A percentile compares a stretch with the other conserved stretches of the same genome.
These are phyloP conservation scores for Skeletonema marinoi DNA, from an alignment of 108 stramenopile genomes.

Conservation along the genomic window DNA sequence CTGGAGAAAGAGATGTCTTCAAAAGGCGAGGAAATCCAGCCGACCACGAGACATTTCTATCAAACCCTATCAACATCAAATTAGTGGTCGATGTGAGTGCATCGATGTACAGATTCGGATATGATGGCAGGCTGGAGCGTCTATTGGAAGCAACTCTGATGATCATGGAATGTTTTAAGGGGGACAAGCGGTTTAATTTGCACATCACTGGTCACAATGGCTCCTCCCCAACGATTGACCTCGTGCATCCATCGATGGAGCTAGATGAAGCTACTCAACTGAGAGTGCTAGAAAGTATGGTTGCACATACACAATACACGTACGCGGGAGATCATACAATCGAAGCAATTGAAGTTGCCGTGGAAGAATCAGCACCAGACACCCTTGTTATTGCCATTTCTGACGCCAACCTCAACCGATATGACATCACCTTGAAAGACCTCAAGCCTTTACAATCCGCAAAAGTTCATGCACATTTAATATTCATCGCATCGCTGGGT, in stretches of 20 bases:
- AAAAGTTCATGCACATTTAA: slow-evolving; percentile 59
- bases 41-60: slow-evolving; percentile 21
- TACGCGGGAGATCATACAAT: slow-evolving; percentile 83
- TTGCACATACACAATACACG: slow-evolving; percentile 92
- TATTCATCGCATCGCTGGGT: slow-evolving; percentile 77
- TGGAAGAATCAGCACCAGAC: slow-evolving; percentile 42
- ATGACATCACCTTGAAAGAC: slow-evolving; percentile 72
- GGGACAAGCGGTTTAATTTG: slow-evolving; percentile 66
- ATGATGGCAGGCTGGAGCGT: slow-evolving; percentile 80
- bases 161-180: slow-evolving; percentile 85
- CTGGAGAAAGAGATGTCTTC: slow-evolving; percentile 86
- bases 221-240: slow-evolving; percentile 55
- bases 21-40: slow-evolving; percentile 75
- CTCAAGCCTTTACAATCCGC: slow-evolving; percentile 47
- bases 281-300: slow-evolving; percentile 75
- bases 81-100: slow-evolving; percentile 83
- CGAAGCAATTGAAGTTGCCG: slow-evolving; percentile 76
- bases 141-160: slow-evolving; percentile 80
- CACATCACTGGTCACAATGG: slow-evolving; percentile 83
- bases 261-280: slow-evolving; percentile 60
- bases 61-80: slow-evolving; percentile 52
- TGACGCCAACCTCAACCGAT: slow-evolving; percentile 89
- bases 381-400: slow-evolving; percentile 75
- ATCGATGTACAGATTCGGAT: slow-evolving; percentile 90
- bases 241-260: slow-evolving; percentile 63